Percentiles rank a stretch among this genome's conserved stretches.
Evolutionary conservation across 2,329 filamentous ascomycete genomes (phyloP).

Genomic region (Phoma herbarum): DNA sequence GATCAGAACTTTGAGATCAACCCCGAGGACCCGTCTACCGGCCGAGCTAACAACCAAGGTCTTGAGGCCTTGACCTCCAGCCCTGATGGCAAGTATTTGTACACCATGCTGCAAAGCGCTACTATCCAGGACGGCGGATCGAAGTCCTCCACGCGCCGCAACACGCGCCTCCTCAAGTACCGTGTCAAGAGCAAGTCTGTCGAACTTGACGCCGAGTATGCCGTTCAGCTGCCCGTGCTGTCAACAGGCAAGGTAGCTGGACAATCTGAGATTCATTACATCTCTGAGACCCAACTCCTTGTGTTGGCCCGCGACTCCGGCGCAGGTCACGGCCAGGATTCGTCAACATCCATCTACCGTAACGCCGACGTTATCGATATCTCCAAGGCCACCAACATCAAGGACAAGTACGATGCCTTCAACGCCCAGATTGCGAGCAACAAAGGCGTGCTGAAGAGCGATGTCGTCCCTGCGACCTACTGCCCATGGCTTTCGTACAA

Average conservation of each 20-base stretch:
- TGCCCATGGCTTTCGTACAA: slow-evolving; percentile 76
- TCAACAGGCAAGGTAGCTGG: slow-evolving; percentile 65
- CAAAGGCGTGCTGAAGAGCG: slow-evolving; percentile 62
- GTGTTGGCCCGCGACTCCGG: slow-evolving; percentile 70
- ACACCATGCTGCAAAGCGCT: slow-evolving; percentile 72
- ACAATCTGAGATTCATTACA: slow-evolving; percentile 73
- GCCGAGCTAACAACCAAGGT: slow-evolving; percentile 78
- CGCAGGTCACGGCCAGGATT: slow-evolving; percentile 65
- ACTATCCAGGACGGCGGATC: slow-evolving; percentile 61
- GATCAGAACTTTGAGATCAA: slow-evolving; percentile 57
- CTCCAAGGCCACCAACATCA: slow-evolving; percentile 67
- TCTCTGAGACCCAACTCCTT: slow-evolving; percentile 71
- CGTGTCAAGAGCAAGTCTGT: slow-evolving; percentile 61
- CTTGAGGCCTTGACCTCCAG: slow-evolving; percentile 74
- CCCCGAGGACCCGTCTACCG: slow-evolving; percentile 67
- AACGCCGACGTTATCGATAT: slow-evolving; percentile 76
- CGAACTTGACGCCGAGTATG: slow-evolving; percentile 67
- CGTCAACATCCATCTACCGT: slow-evolving; percentile 67
- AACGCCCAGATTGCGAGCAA: slow-evolving; percentile 57
- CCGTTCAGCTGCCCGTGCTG: slow-evolving; percentile 71
- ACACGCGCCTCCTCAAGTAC: slow-evolving; percentile 71
- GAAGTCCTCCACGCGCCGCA: slow-evolving; percentile 62
- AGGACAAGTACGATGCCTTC: slow-evolving; percentile 53
- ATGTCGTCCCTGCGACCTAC: slow-evolving; percentile 67
- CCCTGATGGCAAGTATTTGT: slow-evolving; percentile 69